These are phyloP conservation scores for Naganishia albida DNA, from an alignment of 1,284 basidiomycete species.

Conservation along the genomic window DNA sequence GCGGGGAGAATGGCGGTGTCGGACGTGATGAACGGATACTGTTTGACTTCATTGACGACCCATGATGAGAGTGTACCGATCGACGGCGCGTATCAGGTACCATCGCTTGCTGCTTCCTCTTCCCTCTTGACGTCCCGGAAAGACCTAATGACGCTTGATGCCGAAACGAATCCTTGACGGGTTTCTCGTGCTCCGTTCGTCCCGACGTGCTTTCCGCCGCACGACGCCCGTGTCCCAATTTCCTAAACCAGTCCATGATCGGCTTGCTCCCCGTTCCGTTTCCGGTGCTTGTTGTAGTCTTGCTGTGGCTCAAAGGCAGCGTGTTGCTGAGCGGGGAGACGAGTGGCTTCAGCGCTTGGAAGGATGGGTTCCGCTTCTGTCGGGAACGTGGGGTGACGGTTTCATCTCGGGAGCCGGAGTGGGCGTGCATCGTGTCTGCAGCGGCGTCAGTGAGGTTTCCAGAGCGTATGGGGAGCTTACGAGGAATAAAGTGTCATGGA, in stretches of 20 bases:
- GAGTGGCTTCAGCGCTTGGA: conserved; percentile 16
- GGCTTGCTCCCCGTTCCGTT: conserved; percentile 59
- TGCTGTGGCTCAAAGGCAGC: not conserved
- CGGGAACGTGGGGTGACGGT: conserved; percentile 16
- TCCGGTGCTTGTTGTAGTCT: not conserved
- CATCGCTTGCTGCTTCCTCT: conserved; percentile 12
- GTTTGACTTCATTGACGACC: conserved; percentile 40
- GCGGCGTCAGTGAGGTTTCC: not conserved
- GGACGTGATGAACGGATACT: conserved; percentile 32
- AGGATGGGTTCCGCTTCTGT: not conserved
- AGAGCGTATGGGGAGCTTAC: too few species aligned
- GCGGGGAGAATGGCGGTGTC: conserved; percentile 39
- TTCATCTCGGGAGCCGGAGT: not conserved
- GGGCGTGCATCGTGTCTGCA: conserved; percentile 10
- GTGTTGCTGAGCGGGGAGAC: conserved; percentile 13
- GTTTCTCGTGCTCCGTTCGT: conserved; percentile 20
- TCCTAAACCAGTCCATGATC: conserved; percentile 87
- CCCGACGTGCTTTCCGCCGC: conserved; percentile 33
- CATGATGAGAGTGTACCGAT: conserved; percentile 29
- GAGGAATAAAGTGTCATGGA: too few species aligned
- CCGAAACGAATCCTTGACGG: conserved; percentile 3
- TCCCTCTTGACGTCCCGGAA: not conserved
- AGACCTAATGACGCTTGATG: conserved; percentile 14
- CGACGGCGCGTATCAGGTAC: conserved; percentile 16
- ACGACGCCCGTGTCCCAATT: conserved; percentile 57